Evolutionary conservation across 2,329 filamentous ascomycete species (phyloP).

Genomic region (Fonsecaea pugnacius): DNA sequence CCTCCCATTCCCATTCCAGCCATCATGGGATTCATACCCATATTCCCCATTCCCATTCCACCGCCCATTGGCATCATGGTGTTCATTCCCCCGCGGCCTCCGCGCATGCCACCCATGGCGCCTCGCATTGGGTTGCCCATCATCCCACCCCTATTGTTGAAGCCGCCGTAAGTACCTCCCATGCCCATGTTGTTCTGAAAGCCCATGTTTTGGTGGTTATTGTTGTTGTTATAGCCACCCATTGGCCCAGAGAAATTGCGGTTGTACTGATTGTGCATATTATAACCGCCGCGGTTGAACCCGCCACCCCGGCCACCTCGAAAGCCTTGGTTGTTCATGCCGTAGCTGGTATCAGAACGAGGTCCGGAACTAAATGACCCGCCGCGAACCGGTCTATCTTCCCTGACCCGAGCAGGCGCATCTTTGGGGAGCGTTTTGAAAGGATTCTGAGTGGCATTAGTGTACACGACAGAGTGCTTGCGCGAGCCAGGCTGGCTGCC

Average conservation of each 20-base stretch:
- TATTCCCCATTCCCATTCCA: slow-evolving; percentile 58
- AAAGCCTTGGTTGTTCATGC: slow-evolving; percentile 59
- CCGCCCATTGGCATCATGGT: slow-evolving; percentile 62
- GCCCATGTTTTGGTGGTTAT: slow-evolving; percentile 56
- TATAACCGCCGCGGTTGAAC: slow-evolving; percentile 54
- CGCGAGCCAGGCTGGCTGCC: slow-evolving; percentile 63
- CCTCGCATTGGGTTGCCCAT: slow-evolving; percentile 59
- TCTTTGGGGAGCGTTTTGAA: slow-evolving; percentile 93
- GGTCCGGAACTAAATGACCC: slow-evolving; percentile 47
- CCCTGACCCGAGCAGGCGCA: slow-evolving; percentile 71
- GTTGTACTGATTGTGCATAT: slow-evolving; percentile 47
- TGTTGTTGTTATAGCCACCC: slow-evolving; percentile 53
- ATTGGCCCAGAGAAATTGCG: slow-evolving; percentile 53
- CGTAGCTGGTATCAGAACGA: slow-evolving; percentile 48
- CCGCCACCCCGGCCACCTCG: slow-evolving; percentile 57
- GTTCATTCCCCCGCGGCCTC: slow-evolving; percentile 61
- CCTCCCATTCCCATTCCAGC: slow-evolving; percentile 57
- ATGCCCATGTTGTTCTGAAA: slow-evolving; percentile 57
- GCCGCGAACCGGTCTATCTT: slow-evolving; percentile 58
- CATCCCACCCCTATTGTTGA: slow-evolving; percentile 59
- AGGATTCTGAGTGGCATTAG: slow-evolving; percentile 76
- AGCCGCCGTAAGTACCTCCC: slow-evolving; percentile 56
- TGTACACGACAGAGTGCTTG: slow-evolving; percentile 72
- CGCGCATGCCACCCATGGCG: slow-evolving; percentile 60
- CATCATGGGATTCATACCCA: slow-evolving; percentile 66